Evolutionary conservation across 352 stramenopile species (phyloP), one percentile per base, ranked within the genome.

Genomic region (Globisporangium paddicum): DNA sequence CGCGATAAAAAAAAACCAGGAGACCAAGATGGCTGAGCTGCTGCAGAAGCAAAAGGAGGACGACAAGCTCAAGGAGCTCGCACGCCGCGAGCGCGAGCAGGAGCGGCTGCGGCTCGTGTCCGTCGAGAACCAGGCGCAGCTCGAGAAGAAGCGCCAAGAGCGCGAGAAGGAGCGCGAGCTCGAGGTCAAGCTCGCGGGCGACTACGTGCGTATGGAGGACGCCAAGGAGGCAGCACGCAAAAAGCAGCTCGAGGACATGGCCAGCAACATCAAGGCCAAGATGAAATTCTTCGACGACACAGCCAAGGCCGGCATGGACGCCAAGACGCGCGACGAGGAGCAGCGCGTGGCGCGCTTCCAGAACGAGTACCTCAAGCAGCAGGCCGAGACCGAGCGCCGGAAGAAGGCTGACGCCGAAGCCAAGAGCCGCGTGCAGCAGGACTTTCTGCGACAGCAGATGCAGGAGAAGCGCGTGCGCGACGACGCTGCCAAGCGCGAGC

Each of bases 261-360:
- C 73, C 5, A 75, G 71, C 42, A 88, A 79, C 51, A 86, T 93
- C 64, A 85, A 89, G 63, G 79, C 77, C 49, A 84, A 85, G 52
- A 93, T 91, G 84, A 90, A 91, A 61, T 86, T 90, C 59, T 93
- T 90, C 35, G 78, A 79, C 53, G 81, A 93, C 64, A 93, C 84
- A 3, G 69, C 81, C 28, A 91, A 89, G 25, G 82, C 76, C 1
- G 69, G 78, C 32, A 87, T 72, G 46, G 79, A 91, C 35, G 75
- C 76, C 23, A 80, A 76, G 35, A 73, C 67, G 0, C 69, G 69
- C n/a, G 81, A 90, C 28, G 84, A 91, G 37, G 84, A 91, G 41
- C 54, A 80, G 49, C 79, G 79, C 5, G 70, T 89, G 23, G 64
- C 55, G 26, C 73, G 73, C 42, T 89, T 87, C 57, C 84, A 93